Conservation (phyloP, 2,329 filamentous ascomycete genomes). For the Chaetomiaceae sp. region DNA sequence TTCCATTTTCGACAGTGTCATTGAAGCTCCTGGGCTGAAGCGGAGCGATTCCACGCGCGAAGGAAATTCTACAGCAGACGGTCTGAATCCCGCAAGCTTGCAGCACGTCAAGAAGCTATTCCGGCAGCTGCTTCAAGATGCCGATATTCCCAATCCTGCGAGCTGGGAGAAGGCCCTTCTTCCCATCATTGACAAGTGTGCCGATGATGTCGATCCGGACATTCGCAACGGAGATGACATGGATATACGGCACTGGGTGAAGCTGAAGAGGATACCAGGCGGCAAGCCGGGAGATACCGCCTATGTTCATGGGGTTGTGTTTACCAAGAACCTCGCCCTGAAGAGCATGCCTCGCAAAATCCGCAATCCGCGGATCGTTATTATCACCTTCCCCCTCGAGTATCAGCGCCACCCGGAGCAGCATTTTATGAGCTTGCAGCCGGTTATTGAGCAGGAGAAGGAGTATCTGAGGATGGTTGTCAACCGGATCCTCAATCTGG, state of each 20-base stretch:
- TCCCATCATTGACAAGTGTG: constrained; percentile 84
- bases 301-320: constrained; percentile 96
- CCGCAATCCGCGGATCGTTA: constrained; percentile 74
- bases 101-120: constrained; percentile 84
- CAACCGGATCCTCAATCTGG: constrained; percentile 79
- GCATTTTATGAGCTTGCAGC: constrained; percentile 97
- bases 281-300: constrained; percentile 84
- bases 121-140: constrained; percentile 75
- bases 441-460: constrained; percentile 92
- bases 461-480: constrained; percentile 91
- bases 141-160: constrained; percentile 62
- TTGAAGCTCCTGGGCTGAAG: constrained; percentile 49
- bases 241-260: constrained; percentile 95
- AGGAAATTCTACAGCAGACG: constrained; percentile 65
- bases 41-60: constrained; percentile 80
- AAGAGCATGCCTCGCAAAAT: constrained; percentile 95
- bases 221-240: constrained; percentile 89
- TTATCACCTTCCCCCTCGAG: constrained; percentile 92
- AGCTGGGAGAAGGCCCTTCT: constrained; percentile 89
- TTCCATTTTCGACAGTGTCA: constrained; percentile 40
- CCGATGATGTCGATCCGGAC: constrained; percentile 91
- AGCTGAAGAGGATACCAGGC: constrained; percentile 92
- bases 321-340: constrained; percentile 91
- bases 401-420: constrained; percentile 84
- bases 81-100: constrained; percentile 81